Conservation (phyloP, 139 green algal genomes). For the Micractinium conductrix region DNA sequence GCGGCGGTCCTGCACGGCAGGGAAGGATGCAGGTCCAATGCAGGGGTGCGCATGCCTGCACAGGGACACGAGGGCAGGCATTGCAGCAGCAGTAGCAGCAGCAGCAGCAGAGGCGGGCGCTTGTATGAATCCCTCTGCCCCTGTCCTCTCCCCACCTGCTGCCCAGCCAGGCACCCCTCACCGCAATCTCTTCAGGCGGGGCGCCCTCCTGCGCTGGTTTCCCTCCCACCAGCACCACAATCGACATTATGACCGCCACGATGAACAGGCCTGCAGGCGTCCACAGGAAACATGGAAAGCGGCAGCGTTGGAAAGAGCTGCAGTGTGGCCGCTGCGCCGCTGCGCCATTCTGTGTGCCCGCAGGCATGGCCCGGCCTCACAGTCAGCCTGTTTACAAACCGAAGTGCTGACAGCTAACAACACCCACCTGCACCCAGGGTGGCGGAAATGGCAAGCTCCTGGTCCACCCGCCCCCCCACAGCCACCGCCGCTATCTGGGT, state of each 20-base stretch:
- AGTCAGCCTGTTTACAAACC: too few species aligned
- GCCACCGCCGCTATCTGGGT: slow-evolving; percentile 55
- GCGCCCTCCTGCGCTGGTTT: not conserved
- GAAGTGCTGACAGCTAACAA: too few species aligned
- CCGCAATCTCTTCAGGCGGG: not conserved
- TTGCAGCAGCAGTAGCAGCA: not conserved
- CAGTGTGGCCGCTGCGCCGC: too few species aligned
- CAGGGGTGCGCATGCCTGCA: not conserved
- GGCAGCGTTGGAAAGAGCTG: too few species aligned
- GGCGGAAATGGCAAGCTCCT: slow-evolving; percentile 37
- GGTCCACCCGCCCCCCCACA: slow-evolving; percentile 23
- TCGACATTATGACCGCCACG: slow-evolving; percentile 48
- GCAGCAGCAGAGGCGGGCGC: too few species aligned
- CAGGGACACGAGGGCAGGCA: not conserved
- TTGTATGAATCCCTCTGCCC: too few species aligned
- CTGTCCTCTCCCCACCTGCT: too few species aligned
- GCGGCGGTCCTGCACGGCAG: slow-evolving; percentile 11
- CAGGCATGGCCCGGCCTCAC: too few species aligned
- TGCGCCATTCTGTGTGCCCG: too few species aligned
- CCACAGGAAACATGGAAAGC: too few species aligned
- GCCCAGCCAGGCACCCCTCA: not conserved
- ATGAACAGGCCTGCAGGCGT: slow-evolving; percentile 67
- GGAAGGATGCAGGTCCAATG: not conserved
- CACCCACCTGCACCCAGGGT: slow-evolving; percentile 45
- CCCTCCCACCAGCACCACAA: slow-evolving; percentile 38